Conservation (phyloP, 768 basidiomycete genomes). For the Tylopilus plumbeoviolaceoides region DNA sequence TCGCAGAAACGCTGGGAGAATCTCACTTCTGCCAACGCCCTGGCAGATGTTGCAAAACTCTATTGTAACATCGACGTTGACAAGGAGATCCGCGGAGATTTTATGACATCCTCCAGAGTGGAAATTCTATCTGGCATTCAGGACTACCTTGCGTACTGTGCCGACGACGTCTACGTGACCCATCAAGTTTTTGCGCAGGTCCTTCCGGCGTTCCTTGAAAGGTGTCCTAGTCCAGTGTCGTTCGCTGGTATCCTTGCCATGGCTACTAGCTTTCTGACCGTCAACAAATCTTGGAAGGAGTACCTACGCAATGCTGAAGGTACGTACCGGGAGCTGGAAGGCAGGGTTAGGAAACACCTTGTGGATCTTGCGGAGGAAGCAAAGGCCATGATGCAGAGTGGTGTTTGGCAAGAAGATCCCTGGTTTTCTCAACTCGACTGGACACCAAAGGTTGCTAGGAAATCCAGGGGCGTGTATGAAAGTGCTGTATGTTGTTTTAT, state of each 20-base stretch:
- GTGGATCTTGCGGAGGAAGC: slow-evolving; percentile 64
- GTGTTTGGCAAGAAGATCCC: slow-evolving; percentile 64
- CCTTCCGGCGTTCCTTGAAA: slow-evolving; percentile 74
- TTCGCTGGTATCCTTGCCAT: slow-evolving; percentile 89
- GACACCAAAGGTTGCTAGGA: slow-evolving; percentile 79
- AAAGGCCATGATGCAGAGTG: slow-evolving; percentile 44
- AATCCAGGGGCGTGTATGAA: slow-evolving; percentile 55
- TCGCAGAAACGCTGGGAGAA: slow-evolving; percentile 82
- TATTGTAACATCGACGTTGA: slow-evolving; percentile 81
- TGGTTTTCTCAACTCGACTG: slow-evolving; percentile 94
- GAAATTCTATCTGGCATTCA: slow-evolving; percentile 62
- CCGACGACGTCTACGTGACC: slow-evolving; percentile 79
- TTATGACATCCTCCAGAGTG: slow-evolving; percentile 64
- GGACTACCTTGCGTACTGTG: slow-evolving; percentile 82
- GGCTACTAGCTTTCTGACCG: slow-evolving; percentile 88
- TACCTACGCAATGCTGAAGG: slow-evolving; percentile 78
- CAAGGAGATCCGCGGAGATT: slow-evolving; percentile 74
- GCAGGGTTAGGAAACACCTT: slow-evolving; percentile 56
- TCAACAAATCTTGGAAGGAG: slow-evolving; percentile 84
- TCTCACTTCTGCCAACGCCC: slow-evolving; percentile 85
- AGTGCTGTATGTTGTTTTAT: slow-evolving; percentile 17
- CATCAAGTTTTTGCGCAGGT: slow-evolving; percentile 74
- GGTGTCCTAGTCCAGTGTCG: slow-evolving; percentile 89
- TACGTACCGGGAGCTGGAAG: slow-evolving; percentile 67
- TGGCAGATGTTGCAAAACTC: slow-evolving; percentile 86